Evolutionary conservation across 2,329 filamentous ascomycete genomes (phyloP).

Genomic region (Magnaporthales sp.): DNA sequence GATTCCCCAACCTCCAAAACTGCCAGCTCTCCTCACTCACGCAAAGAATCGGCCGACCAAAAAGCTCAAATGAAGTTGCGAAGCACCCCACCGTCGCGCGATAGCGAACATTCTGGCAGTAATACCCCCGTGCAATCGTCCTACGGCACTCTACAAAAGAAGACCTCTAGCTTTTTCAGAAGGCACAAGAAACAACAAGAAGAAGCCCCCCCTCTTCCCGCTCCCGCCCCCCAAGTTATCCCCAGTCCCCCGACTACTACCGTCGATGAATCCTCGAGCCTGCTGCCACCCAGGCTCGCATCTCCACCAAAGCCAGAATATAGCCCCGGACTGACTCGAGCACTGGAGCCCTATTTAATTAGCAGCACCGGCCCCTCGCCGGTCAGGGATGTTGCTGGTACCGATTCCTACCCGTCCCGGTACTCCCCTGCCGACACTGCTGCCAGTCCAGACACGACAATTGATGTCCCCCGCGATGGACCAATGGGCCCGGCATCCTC

Average conservation of each 20-base stretch:
- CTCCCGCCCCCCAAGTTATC: conserved; percentile 27
- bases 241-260: conserved; percentile 16
- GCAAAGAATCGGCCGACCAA: background rate
- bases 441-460: background rate
- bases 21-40: background rate
- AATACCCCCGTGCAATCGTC: conserved; percentile 36
- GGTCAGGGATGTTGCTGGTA: background rate
- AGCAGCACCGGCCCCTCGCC: conserved; percentile 13
- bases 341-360: conserved; percentile 76
- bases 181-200: conserved; percentile 83
- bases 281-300: conserved; percentile 4
- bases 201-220: conserved; percentile 21
- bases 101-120: conserved; percentile 38
- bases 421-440: background rate
- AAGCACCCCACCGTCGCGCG: conserved; percentile 40
- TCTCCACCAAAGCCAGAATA: conserved; percentile 27
- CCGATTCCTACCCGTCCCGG: background rate
- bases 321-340: conserved; percentile 67
- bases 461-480: background rate
- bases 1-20: background rate
- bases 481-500: background rate
- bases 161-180: conserved; percentile 89
- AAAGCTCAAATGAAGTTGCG: conserved; percentile 34
- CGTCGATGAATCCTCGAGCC: conserved; percentile 19
- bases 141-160: conserved; percentile 65